Conservation (phyloP, 345 rosid genomes). For the Populus pruinosa region DNA sequence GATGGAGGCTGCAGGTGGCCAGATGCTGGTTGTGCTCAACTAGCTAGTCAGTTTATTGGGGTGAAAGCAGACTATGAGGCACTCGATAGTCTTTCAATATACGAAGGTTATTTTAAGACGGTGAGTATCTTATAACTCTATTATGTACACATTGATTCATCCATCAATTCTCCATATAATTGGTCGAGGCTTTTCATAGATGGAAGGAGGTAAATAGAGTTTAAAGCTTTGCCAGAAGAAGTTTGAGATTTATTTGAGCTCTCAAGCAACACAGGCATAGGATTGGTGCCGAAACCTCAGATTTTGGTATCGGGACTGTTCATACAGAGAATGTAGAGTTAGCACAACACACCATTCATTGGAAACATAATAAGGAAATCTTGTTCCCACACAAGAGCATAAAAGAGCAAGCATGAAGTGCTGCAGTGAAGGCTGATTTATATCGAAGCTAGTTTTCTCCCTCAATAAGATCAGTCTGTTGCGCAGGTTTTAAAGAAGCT, state of each 20-base stretch:
- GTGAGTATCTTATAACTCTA: conserved; percentile 25
- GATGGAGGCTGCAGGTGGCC: conserved; percentile 93
- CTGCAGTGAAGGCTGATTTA: background rate
- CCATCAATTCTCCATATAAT: background rate
- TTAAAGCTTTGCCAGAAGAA: background rate
- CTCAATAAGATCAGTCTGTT: background rate
- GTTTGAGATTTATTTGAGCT: background rate
- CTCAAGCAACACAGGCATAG: background rate
- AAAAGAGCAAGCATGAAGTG: background rate
- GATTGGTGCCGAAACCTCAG: conserved; percentile 16
- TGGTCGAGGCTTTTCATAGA: background rate
- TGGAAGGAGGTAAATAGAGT: background rate
- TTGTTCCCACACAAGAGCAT: background rate
- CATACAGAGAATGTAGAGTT: conserved; percentile 34
- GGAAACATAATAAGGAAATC: background rate
- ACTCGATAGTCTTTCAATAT: conserved; percentile 70
- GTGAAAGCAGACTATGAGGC: conserved; percentile 86
- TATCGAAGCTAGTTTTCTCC: background rate
- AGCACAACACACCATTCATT: background rate
- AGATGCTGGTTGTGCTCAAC: conserved; percentile 81
- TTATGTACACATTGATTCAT: background rate
- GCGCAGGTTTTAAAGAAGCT: background rate
- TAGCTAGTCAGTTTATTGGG: conserved; percentile 75
- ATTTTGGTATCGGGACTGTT: conserved; percentile 20
- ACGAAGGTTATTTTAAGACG: conserved; percentile 66